These are phyloP conservation scores for Scopulariopsis brevicaulis DNA, from an alignment of 2,329 filamentous ascomycete genomes.

Conservation along the genomic window DNA sequence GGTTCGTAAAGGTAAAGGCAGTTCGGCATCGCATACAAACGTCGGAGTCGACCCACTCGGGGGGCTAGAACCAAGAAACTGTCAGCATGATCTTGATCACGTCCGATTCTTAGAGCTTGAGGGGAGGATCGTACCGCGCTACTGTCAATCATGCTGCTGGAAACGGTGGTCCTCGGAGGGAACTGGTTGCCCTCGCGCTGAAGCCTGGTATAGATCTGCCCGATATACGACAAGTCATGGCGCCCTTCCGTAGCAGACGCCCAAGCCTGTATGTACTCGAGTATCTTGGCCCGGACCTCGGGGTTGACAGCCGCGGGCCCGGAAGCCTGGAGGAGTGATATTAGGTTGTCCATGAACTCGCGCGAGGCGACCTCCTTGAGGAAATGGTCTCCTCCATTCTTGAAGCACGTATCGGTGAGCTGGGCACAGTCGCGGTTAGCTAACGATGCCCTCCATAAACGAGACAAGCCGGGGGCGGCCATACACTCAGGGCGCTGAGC, in stretches of 20 bases:
- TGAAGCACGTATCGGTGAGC: constrained; percentile 97
- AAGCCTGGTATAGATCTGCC: constrained; percentile 72
- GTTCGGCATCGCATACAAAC: constrained; percentile 98
- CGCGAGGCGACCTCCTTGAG: constrained; percentile 88
- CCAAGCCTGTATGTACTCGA: constrained; percentile 92
- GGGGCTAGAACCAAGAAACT: constrained; percentile 45
- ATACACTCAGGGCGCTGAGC: constrained; percentile 82
- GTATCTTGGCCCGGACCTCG: constrained; percentile 79
- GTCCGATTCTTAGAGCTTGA: not conserved
- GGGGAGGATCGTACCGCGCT: constrained; percentile 58
- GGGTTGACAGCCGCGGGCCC: constrained; percentile 65
- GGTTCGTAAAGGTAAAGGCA: constrained; percentile 91
- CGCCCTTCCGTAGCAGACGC: constrained; percentile 79
- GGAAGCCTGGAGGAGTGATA: constrained; percentile 76
- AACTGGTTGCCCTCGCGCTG: constrained; percentile 83
- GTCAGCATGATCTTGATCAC: not conserved
- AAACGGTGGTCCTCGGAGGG: constrained; percentile 72
- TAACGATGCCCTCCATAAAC: not conserved
- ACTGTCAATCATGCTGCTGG: constrained; percentile 97
- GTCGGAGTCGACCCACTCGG: constrained; percentile 95
- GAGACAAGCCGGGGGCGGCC: constrained; percentile 8
- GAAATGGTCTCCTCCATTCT: constrained; percentile 95
- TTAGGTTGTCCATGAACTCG: constrained; percentile 96
- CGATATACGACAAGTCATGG: constrained; percentile 73
- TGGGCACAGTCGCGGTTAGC: constrained; percentile 20